A percentile compares a stretch with the other conserved stretches of the same genome.
Evolutionary conservation across 768 basidiomycete species (phyloP).

Genomic region (Nidularia pulvinata): DNA sequence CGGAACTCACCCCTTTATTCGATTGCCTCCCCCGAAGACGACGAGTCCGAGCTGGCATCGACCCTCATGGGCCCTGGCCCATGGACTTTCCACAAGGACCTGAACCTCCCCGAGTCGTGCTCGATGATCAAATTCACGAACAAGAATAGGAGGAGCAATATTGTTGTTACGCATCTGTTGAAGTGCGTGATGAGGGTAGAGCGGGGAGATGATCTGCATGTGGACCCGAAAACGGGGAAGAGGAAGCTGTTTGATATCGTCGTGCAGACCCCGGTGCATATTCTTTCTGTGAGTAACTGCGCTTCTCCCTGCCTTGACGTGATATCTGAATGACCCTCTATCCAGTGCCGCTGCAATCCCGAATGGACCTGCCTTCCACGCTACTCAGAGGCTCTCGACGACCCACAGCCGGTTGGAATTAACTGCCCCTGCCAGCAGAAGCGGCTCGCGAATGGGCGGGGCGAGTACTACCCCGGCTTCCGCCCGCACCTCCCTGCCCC

Average conservation of each 20-base stretch:
- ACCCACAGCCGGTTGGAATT: constrained; percentile 25
- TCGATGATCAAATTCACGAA: constrained; percentile 72
- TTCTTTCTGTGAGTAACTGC: constrained; percentile 71
- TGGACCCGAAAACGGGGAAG: constrained; percentile 68
- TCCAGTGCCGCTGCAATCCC: constrained; percentile 78
- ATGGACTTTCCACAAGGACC: constrained; percentile 74
- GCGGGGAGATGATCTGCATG: constrained; percentile 65
- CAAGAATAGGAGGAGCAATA: constrained; percentile 73
- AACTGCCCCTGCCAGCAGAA: constrained; percentile 46
- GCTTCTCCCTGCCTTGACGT: neutral
- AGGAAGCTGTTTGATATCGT: constrained; percentile 87
- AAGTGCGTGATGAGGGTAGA: constrained; percentile 86
- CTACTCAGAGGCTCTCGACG: constrained; percentile 56
- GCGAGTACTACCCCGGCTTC: constrained; percentile 4
- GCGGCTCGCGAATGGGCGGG: constrained; percentile 6
- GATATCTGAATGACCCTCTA: neutral
- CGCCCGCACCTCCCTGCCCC: constrained; percentile 9
- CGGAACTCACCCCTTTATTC: constrained; percentile 65
- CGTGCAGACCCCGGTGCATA: constrained; percentile 81
- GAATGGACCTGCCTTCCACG: constrained; percentile 80
- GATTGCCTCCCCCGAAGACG: constrained; percentile 45
- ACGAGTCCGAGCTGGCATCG: constrained; percentile 57
- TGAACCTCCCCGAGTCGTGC: constrained; percentile 72
- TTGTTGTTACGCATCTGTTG: constrained; percentile 73
- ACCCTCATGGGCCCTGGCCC: constrained; percentile 79